A percentile compares a stretch with the other conserved stretches of the same genome.
Conservation (phyloP, 2,329 filamentous ascomycete genomes). For the Aspergillus sp. region DNA sequence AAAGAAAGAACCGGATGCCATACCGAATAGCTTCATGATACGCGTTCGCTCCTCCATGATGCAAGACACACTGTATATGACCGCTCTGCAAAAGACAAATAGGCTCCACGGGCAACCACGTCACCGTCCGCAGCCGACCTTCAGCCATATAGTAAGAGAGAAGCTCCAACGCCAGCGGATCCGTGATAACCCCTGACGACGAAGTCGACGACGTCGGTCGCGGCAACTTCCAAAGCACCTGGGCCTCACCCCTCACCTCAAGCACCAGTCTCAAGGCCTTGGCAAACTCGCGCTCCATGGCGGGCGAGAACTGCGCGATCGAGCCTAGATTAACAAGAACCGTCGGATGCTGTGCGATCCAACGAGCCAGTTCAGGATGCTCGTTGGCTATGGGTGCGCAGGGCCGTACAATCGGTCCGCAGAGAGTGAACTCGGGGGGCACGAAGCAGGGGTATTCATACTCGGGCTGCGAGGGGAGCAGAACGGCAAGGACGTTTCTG, state of each 20-base stretch:
- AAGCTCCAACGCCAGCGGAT: conserved; percentile 7
- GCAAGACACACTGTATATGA: conserved; percentile 34
- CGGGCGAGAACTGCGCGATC: conserved; percentile 15
- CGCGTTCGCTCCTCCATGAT: conserved; percentile 44
- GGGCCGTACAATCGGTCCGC: conserved; percentile 38
- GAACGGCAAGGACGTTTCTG: conserved; percentile 1
- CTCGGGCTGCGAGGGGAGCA: conserved; percentile 15
- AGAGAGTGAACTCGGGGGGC: conserved; percentile 28
- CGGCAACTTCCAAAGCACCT: conserved; percentile 29
- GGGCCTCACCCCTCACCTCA: conserved; percentile 17
- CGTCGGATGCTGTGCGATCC: conserved; percentile 35
- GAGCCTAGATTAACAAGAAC: conserved; percentile 41
- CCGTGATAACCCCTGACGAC: not conserved
- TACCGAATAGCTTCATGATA: conserved; percentile 41
- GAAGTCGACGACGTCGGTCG: not conserved
- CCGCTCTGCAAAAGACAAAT: conserved; percentile 26
- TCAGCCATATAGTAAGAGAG: conserved; percentile 18
- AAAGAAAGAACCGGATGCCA: conserved; percentile 7
- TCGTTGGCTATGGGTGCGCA: conserved; percentile 22
- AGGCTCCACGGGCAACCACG: conserved; percentile 38
- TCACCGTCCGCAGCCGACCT: conserved; percentile 29
- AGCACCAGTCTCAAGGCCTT: conserved; percentile 28
- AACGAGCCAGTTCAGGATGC: conserved; percentile 31
- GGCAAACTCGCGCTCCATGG: conserved; percentile 31
- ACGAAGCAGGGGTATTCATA: conserved; percentile 30